Conservation (phyloP, 2,329 filamentous ascomycete species). For the Phyllosticta citribraziliensis region DNA sequence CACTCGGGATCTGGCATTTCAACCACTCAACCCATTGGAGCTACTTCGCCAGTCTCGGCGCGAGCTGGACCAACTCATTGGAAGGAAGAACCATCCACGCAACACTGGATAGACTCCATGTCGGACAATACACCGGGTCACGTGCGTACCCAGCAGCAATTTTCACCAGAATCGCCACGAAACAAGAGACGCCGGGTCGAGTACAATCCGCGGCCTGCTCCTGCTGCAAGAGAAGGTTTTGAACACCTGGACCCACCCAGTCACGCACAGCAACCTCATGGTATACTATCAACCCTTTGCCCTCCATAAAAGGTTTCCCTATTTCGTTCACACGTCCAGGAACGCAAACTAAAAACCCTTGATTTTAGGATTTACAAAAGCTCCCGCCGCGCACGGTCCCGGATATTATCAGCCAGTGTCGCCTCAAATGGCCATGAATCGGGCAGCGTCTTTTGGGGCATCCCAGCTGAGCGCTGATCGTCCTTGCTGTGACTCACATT, state of each 20-base stretch:
- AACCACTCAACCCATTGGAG: background rate
- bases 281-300: background rate
- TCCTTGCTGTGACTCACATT: slow-evolving; percentile 1
- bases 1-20: background rate
- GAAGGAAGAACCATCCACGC: background rate
- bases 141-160: background rate
- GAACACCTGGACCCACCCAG: background rate
- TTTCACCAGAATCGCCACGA: background rate
- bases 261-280: background rate
- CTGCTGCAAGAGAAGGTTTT: background rate
- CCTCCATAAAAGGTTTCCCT: background rate
- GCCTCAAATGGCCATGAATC: background rate
- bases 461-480: background rate
- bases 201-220: background rate
- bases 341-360: background rate
- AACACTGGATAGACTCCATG: background rate
- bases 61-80: background rate
- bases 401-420: background rate
- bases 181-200: background rate
- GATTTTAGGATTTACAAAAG: background rate
- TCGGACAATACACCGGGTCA: background rate
- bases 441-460: background rate
- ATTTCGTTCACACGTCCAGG: background rate
- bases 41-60: background rate
- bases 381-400: background rate